Evolutionary conservation across 805 yeast genomes (phyloP).

Genomic region (Suhomyces prunicola): DNA sequence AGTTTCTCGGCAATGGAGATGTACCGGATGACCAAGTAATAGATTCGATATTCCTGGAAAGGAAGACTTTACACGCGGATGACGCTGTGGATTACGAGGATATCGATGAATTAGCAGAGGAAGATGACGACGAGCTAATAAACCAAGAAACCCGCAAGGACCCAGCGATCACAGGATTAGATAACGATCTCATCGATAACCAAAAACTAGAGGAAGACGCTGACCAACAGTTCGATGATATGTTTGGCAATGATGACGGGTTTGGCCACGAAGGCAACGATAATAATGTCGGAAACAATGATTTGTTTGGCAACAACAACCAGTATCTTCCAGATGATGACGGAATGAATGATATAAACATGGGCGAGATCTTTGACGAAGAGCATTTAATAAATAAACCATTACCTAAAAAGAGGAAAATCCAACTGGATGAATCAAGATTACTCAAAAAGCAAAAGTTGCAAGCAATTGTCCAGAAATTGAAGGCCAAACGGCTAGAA

Average conservation of each 20-base stretch:
- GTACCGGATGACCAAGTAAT: conserved; percentile 38
- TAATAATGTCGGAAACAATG: conserved; percentile 15
- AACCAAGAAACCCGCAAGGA: conserved; percentile 6
- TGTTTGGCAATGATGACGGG: conserved; percentile 36
- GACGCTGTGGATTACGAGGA: conserved; percentile 94
- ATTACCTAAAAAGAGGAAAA: conserved; percentile 13
- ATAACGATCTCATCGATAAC: conserved; percentile 8
- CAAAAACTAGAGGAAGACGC: conserved; percentile 19
- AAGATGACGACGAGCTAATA: conserved; percentile 52
- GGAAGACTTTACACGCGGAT: conserved; percentile 66
- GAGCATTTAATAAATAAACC: not conserved
- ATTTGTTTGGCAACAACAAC: conserved; percentile 15
- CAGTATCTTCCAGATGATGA: conserved; percentile 19
- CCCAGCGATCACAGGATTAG: conserved; percentile 8
- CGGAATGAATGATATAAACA: conserved; percentile 18
- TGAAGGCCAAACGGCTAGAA: conserved; percentile 27
- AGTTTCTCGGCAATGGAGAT: conserved; percentile 18
- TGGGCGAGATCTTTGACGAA: conserved; percentile 11
- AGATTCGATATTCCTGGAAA: conserved; percentile 35
- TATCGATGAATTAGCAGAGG: conserved; percentile 92
- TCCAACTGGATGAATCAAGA: conserved; percentile 19
- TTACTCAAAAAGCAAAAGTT: conserved; percentile 27
- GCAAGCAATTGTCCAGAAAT: conserved; percentile 20
- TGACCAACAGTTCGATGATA: conserved; percentile 39
- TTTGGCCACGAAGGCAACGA: conserved; percentile 11